Base-by-base conservation (phyloP, 2,329 filamentous ascomycete genomes). In the Curvularia hawaiiensis region DNA sequence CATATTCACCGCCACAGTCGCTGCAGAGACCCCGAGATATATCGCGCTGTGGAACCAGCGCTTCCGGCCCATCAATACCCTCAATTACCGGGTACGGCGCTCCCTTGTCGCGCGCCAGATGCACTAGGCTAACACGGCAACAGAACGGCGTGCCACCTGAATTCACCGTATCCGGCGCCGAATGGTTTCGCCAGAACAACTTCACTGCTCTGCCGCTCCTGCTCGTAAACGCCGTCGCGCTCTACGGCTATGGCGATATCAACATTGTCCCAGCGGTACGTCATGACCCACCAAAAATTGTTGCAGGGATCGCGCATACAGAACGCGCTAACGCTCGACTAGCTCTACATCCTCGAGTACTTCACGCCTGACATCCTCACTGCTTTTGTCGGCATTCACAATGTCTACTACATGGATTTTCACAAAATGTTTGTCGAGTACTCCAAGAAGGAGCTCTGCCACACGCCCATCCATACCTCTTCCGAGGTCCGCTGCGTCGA, bases 301-400 rank as follows among this genome's bases (percentile, higher is more conserved):
- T 59, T 66, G 60, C 65, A 69, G 56, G 65, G 60, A 60, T 65
- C 18, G 51, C 52, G 59, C 64, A 65, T 67, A 54, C 64, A 67
- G 39, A 39, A 26, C 59, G 56, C 70, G 56, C 70, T 73, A 57
- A 75, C 67, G 62, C 52, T 57, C 61, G 63, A 70, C 38, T 56
- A 77, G 74, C 69, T 77, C 26, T 77, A 77, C 63, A 70, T 75
- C 52, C 60, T 77, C 39, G 69, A 75, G 55, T 77, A 77, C 66
- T 74, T 77, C 28, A 75, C 73, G 2, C 74, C 74, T 16, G 74
- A 77, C 50, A 68, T 77, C n/a, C 58, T 77, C 9, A 73, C 70
- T 12, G 74, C 67, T 14, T 76, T 76, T 54, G 62, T 75, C 43
- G 74, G 74, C 12, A 52, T 69, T n/a, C 73, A 72, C 54, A 61